Evolutionary conservation across 768 basidiomycete species (phyloP).

Genomic region (Kwoniella dendrophila): DNA sequence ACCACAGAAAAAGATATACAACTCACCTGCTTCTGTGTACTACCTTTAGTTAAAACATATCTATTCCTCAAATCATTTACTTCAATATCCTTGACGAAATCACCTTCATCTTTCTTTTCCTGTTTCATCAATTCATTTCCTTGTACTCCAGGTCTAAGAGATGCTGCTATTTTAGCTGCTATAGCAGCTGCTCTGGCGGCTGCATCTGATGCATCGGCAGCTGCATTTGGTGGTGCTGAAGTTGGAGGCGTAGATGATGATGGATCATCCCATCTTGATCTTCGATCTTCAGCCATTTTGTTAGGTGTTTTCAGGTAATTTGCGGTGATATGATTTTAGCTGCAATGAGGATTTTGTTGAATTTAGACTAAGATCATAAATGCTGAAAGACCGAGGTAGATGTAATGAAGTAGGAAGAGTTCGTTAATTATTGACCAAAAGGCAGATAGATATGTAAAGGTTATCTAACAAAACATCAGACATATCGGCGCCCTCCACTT

Average conservation of each 20-base stretch:
- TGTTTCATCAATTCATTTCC: constrained; percentile 58
- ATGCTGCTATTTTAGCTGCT: constrained; percentile 86
- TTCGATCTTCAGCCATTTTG: constrained; percentile 46
- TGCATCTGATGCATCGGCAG: constrained; percentile 35
- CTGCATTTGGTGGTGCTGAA: constrained; percentile 59
- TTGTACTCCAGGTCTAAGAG: constrained; percentile 45
- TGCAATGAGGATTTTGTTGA: not conserved
- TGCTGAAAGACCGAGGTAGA: not conserved
- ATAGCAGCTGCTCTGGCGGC: constrained; percentile 78
- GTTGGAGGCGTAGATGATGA: constrained; percentile 51
- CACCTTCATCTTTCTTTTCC: constrained; percentile 70
- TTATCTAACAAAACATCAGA: no score
- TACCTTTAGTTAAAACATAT: constrained; percentile 89
- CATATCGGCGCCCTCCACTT: no score
- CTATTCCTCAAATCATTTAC: constrained; percentile 95
- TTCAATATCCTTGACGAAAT: constrained; percentile 87
- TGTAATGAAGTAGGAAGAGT: no score
- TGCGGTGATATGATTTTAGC: no score
- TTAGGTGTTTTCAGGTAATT: not conserved
- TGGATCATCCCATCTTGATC: constrained; percentile 78
- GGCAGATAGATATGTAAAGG: no score
- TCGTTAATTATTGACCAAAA: no score
- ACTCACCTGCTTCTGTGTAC: constrained; percentile 85
- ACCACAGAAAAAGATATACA: not conserved
- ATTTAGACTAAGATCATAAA: not conserved